Percentiles rank a stretch among this genome's conserved stretches.
These are phyloP conservation scores for Gamarada debralockiae DNA, from an alignment of 495 filamentous ascomycete species.

Conservation along the genomic window DNA sequence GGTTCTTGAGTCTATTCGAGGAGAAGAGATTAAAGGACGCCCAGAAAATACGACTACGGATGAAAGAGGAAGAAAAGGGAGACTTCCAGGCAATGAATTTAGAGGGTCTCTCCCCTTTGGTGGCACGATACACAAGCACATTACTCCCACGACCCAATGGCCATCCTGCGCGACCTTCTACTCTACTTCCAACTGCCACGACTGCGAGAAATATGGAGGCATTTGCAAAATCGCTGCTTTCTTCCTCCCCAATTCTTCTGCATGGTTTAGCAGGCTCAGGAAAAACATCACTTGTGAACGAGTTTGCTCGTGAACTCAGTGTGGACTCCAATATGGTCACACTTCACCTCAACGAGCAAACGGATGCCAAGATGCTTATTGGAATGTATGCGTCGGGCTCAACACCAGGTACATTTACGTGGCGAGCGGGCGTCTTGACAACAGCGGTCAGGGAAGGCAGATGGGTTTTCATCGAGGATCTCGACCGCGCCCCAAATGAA, in stretches of 20 bases:
- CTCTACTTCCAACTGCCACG: constrained; percentile 68
- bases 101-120: constrained; percentile 23
- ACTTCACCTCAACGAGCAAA: constrained; percentile 94
- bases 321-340: constrained; percentile 77
- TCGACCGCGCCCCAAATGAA: constrained; percentile 93
- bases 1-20: constrained; percentile 80
- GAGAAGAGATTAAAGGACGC: constrained; percentile 47
- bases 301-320: constrained; percentile 72
- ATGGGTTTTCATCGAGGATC: constrained; percentile 95
- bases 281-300: constrained; percentile 83
- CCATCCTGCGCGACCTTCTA: constrained; percentile 41
- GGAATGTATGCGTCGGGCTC: constrained; percentile 87
- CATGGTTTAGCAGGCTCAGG: constrained; percentile 83
- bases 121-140: constrained; percentile 50
- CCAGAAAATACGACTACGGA: constrained; percentile 34
- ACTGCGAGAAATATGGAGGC: constrained; percentile 63
- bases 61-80: constrained; percentile 21
- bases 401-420: constrained; percentile 81
- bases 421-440: constrained; percentile 91
- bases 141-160: constrained; percentile 63
- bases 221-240: constrained; percentile 62
- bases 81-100: constrained; percentile 13
- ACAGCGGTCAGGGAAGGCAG: constrained; percentile 89
- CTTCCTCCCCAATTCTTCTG: constrained; percentile 66
- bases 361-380: constrained; percentile 90